Evolutionary conservation across 768 basidiomycete genomes (phyloP).

Genomic region (Cystobasidium onofrii): DNA sequence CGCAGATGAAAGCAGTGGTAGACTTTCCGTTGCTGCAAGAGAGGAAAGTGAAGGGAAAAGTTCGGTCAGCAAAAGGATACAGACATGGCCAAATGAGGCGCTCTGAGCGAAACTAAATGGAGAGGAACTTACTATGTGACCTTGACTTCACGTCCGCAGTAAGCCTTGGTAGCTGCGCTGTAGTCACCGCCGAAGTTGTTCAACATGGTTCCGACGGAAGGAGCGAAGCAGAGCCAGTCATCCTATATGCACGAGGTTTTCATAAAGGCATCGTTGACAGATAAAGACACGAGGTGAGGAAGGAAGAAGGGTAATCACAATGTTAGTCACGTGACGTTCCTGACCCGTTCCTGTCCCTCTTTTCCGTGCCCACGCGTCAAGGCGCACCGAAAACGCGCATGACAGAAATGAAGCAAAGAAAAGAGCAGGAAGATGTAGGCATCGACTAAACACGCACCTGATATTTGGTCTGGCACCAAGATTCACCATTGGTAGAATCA

Average conservation of each 20-base stretch:
- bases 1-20: slow-evolving; percentile 32
- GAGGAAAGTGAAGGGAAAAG: background rate
- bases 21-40: slow-evolving; percentile 24
- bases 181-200: slow-evolving; percentile 34
- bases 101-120: background rate
- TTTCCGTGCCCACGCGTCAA: background rate
- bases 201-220: slow-evolving; percentile 37
- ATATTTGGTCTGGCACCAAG: slow-evolving; percentile 21
- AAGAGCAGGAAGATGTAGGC: background rate
- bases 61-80: too few species aligned
- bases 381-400: background rate
- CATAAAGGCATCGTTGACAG: too few species aligned
- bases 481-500: slow-evolving; percentile 20
- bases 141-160: slow-evolving; percentile 37
- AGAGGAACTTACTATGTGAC: slow-evolving; percentile 1
- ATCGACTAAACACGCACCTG: background rate
- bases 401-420: background rate
- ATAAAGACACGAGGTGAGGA: too few species aligned
- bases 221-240: slow-evolving; percentile 34
- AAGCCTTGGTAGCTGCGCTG: slow-evolving; percentile 32
- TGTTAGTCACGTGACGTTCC: background rate
- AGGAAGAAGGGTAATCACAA: background rate
- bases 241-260: slow-evolving; percentile 25
- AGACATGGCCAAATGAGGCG: too few species aligned
- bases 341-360: background rate